These are phyloP conservation scores for Emiliania huxleyi DNA, from an alignment of 78 protist genomes.

Conservation along the genomic window DNA sequence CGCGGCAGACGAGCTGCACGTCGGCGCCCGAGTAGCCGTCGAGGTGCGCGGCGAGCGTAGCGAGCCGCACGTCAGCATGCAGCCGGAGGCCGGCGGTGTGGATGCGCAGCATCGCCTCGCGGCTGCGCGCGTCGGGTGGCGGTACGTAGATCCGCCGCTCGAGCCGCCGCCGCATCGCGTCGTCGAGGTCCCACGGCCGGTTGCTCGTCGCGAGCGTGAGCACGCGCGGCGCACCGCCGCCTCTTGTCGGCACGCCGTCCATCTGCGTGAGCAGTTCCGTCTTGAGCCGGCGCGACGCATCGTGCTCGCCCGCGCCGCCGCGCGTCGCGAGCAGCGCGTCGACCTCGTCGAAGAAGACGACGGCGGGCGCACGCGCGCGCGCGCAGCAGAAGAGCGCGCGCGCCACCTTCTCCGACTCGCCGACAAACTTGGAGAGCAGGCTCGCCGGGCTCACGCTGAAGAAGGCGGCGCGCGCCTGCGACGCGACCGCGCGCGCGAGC, in stretches of 20 bases:
- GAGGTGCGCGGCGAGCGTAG: conserved; percentile 37
- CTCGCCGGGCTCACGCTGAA: conserved; percentile 27
- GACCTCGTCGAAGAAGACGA: conserved; percentile 43
- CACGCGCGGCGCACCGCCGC: conserved; percentile 42
- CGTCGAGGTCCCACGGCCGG: conserved; percentile 75
- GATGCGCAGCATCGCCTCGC: conserved; percentile 53
- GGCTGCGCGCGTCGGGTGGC: conserved; percentile 54
- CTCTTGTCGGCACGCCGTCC: conserved; percentile 55
- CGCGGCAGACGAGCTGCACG: conserved; percentile 46
- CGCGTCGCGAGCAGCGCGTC: conserved; percentile 49
- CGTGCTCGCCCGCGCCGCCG: conserved; percentile 60
- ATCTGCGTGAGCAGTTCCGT: conserved; percentile 53
- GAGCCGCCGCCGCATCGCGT: conserved; percentile 71
- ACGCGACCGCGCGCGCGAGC: conserved; percentile 91
- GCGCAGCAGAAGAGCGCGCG: conserved; percentile 43
- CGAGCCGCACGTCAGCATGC: neutral
- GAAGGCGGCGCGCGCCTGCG: conserved; percentile 23
- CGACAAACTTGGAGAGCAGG: conserved; percentile 43
- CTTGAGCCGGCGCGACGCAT: conserved; percentile 58
- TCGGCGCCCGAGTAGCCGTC: conserved; percentile 57
- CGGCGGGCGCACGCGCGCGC: conserved; percentile 10
- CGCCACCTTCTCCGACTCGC: conserved; percentile 45
- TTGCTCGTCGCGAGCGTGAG: conserved; percentile 69
- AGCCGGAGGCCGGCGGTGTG: conserved; percentile 17
- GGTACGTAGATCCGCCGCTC: conserved; percentile 62